These are phyloP conservation scores for Stereocaulon alpinum DNA, from an alignment of 495 filamentous ascomycete species.

Conservation along the genomic window DNA sequence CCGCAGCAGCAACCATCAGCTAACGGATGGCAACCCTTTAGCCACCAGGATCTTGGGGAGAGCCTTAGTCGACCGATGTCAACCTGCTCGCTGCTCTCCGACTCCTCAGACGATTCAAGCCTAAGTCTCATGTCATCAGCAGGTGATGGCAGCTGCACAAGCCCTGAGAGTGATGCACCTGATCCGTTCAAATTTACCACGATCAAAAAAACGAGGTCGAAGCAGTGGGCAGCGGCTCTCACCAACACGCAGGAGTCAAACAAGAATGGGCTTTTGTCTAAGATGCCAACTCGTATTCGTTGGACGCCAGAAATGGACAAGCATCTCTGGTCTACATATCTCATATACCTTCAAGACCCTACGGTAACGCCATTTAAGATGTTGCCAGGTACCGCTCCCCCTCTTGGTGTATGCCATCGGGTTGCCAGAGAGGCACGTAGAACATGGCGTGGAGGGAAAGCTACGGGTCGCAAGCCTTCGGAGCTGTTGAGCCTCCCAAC, in stretches of 20 bases:
- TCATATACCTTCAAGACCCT: slow-evolving; percentile 80
- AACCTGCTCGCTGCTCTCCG: slow-evolving; percentile 51
- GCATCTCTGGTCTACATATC: slow-evolving; percentile 87
- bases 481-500: slow-evolving; percentile 6
- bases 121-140: slow-evolving; percentile 56
- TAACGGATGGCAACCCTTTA: slow-evolving; percentile 26
- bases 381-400: slow-evolving; percentile 75
- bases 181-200: slow-evolving; percentile 43
- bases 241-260: slow-evolving; percentile 18
- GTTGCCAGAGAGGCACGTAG: slow-evolving; percentile 77
- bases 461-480: slow-evolving; percentile 18
- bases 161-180: slow-evolving; percentile 50
- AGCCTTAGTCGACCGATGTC: slow-evolving; percentile 46
- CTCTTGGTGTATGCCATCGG: slow-evolving; percentile 78
- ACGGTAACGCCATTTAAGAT: slow-evolving; percentile 89
- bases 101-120: slow-evolving; percentile 59
- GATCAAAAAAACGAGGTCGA: slow-evolving; percentile 32
- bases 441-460: slow-evolving; percentile 59
- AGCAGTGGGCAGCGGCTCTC: slow-evolving; percentile 31
- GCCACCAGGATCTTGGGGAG: slow-evolving; percentile 28
- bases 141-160: slow-evolving; percentile 57
- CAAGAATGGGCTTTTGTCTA: slow-evolving; percentile 7
- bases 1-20: slow-evolving; percentile 40
- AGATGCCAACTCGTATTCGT: slow-evolving; percentile 10
- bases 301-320: slow-evolving; percentile 90